These are phyloP conservation scores for Suhomyces wounanorum DNA, from an alignment of 1,139 yeast genomes.

Conservation along the genomic window DNA sequence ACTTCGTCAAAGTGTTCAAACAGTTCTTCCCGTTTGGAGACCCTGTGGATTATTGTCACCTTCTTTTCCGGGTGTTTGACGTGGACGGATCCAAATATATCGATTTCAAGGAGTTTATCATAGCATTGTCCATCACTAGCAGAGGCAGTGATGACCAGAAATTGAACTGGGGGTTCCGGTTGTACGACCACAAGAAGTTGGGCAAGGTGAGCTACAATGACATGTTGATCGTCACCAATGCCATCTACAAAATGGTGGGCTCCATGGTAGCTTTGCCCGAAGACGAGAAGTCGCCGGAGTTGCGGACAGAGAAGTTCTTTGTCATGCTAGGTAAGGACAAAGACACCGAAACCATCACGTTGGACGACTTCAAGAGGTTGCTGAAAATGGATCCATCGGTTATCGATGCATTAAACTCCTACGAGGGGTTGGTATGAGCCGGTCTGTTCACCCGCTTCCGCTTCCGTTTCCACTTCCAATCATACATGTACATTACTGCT, in stretches of 20 bases:
- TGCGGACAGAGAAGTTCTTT: constrained; percentile 82
- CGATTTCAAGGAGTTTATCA: constrained; percentile 90
- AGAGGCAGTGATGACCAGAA: constrained; percentile 89
- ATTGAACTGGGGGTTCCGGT: constrained; percentile 80
- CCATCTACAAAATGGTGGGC: constrained; percentile 95
- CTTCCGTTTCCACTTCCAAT: too few species aligned
- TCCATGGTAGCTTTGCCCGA: constrained; percentile 88
- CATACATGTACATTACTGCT: constrained; percentile 7
- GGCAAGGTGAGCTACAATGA: constrained; percentile 78
- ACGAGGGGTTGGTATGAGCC: constrained; percentile 68
- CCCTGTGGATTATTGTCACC: constrained; percentile 87
- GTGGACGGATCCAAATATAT: constrained; percentile 77
- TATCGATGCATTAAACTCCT: constrained; percentile 73
- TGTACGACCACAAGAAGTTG: constrained; percentile 80
- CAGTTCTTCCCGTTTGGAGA: constrained; percentile 99
- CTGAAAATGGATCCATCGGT: constrained; percentile 83
- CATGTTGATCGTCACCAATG: constrained; percentile 73
- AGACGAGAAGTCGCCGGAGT: constrained; percentile 93
- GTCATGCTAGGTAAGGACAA: constrained; percentile 67
- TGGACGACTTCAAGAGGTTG: constrained; percentile 83
- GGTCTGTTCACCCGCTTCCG: not conserved
- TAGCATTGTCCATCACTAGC: constrained; percentile 84
- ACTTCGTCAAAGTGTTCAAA: constrained; percentile 87
- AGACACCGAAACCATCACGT: constrained; percentile 61
- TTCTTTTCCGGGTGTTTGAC: constrained; percentile 88